phyloP scores from a whole-genome alignment of 1,284 basidiomycete species.

The Puccinia polysora region DNA sequence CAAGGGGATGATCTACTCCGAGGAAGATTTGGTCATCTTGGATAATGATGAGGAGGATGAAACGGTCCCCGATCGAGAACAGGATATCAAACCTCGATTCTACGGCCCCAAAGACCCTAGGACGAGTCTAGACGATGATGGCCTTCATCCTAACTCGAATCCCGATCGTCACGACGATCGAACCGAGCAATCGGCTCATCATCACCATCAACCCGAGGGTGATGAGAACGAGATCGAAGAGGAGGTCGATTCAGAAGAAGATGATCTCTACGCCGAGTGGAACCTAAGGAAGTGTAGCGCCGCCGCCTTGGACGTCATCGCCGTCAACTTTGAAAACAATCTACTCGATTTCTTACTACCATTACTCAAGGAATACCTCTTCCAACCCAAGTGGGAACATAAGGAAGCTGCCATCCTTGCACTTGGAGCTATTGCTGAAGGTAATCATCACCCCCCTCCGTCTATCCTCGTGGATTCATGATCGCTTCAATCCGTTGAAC shows the following conservation, averaged over 20 bases:
- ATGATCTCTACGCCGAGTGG: constrained; percentile 98
- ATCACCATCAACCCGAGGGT: no score
- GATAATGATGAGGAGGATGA: constrained; percentile 71
- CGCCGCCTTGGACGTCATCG: constrained; percentile 92
- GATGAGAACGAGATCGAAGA: constrained; percentile 73
- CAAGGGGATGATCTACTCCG: constrained; percentile 95
- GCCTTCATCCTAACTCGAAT: constrained; percentile 36
- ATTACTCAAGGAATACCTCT: constrained; percentile 86
- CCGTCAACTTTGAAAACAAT: constrained; percentile 81
- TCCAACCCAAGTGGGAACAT: constrained; percentile 88
- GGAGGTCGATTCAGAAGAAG: constrained; percentile 86
- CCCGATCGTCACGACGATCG: not conserved
- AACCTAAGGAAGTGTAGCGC: constrained; percentile 97
- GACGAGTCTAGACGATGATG: constrained; percentile 48
- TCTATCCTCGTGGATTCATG: no score
- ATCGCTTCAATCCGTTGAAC: not conserved
- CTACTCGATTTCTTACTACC: constrained; percentile 82
- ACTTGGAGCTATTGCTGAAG: constrained; percentile 95
- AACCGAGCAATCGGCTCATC: no score
- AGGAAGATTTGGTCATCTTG: constrained; percentile 90
- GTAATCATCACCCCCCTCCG: no score
- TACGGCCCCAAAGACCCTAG: constrained; percentile 74
- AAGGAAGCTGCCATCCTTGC: constrained; percentile 94
- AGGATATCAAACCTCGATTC: constrained; percentile 92
- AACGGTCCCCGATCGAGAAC: constrained; percentile 75